Evolutionary conservation across 2,329 filamentous ascomycete species (phyloP), one percentile per base, ranked within the genome.

Genomic region (Aspergillus felis): DNA sequence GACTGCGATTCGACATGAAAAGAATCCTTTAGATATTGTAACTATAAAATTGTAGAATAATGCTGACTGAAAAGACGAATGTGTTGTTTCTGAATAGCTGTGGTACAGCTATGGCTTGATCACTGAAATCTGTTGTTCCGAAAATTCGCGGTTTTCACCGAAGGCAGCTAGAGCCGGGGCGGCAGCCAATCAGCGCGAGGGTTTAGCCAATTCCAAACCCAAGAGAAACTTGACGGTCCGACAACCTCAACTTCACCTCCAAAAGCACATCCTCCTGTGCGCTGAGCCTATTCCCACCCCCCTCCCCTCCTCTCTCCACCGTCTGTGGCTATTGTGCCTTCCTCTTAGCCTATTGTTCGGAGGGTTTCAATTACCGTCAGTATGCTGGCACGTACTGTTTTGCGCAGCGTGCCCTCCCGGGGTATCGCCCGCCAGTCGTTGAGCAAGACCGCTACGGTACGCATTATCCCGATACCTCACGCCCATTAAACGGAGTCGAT

Each of bases 301-400:
- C 57, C 61, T 59, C 66, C 66, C 63, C 69, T 63, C 62, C 64
- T 58, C 63, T 60, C 64, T 57, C 62, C 61, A 61, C 60, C 65
- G 65, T 65, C 66, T 67, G 62, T 66, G 66, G 68, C 67, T 69
- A 66, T 66, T 64, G 64, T 66, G 62, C 64, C 69, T 66, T 63
- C 64, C 66, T 67, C 57, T 65, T 65, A 64, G 63, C 61, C 64
- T 62, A 62, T 70, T 61, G 66, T 67, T 70, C 66, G 71, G 71
- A 74, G 72, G 74, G 71, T 71, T 50, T 57, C 67, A 65, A 61
- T 67, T 66, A 71, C 69, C 59, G 64, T 68, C 84, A 89, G 79
- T 77, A 97, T 97, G 93, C 87, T 97, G 85, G 89, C 91, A 82
- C 90, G 92, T 85, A 91, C 92, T 81, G 87, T 87, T 81, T 82